These are phyloP conservation scores for Epichloe coenophiala DNA, from an alignment of 2,329 filamentous ascomycete genomes.

Conservation along the genomic window DNA sequence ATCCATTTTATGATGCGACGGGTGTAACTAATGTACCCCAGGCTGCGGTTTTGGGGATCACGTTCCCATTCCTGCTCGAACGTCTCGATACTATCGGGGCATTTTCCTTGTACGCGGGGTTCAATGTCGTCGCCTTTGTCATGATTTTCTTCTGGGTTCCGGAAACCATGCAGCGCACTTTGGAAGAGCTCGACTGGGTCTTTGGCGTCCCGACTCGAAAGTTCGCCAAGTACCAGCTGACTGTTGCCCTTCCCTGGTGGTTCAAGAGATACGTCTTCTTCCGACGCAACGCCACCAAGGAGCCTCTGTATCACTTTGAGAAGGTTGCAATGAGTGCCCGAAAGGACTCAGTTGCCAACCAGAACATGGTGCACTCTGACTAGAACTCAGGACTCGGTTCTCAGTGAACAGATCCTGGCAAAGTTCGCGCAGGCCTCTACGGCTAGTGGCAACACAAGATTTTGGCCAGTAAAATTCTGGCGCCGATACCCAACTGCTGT, in stretches of 20 bases:
- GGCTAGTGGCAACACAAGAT: background rate
- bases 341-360: background rate
- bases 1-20: background rate
- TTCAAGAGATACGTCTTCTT: constrained; percentile 20
- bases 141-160: constrained; percentile 36
- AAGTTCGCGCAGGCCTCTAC: background rate
- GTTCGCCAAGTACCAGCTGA: constrained; percentile 26
- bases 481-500: background rate
- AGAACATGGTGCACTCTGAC: constrained; percentile 2
- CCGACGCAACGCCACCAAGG: constrained; percentile 16
- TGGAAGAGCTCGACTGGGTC: constrained; percentile 38
- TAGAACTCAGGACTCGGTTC: background rate
- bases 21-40: background rate
- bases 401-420: no score
- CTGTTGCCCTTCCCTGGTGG: constrained; percentile 18
- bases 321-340: constrained; percentile 8
- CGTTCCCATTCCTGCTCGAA: constrained; percentile 35
- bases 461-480: background rate
- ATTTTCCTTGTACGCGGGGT: constrained; percentile 38
- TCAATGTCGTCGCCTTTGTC: constrained; percentile 39
- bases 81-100: constrained; percentile 21
- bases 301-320: constrained; percentile 26
- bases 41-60: constrained; percentile 34
- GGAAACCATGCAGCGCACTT: constrained; percentile 41
- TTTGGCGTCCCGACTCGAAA: constrained; percentile 32